These are phyloP conservation scores for Clarireedia monteithiana DNA, from an alignment of 2,329 filamentous ascomycete species.

Conservation along the genomic window DNA sequence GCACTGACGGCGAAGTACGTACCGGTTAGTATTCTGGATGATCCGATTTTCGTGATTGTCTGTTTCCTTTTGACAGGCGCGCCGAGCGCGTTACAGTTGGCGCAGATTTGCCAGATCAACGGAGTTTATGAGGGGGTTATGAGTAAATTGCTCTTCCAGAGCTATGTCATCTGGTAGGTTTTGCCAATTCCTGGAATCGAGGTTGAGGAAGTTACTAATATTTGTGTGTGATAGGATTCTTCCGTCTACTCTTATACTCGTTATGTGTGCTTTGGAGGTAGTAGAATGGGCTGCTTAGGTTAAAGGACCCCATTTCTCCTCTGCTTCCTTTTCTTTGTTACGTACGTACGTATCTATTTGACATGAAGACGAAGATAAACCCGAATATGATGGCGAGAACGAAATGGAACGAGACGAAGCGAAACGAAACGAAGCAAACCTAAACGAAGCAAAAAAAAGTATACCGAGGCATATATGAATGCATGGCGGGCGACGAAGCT, in stretches of 20 bases:
- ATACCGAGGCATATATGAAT: too few relatives aligned
- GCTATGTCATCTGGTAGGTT: constrained; percentile 85
- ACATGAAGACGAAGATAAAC: background rate
- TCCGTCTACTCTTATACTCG: constrained; percentile 82
- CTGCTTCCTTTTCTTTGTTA: background rate
- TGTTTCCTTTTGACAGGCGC: constrained; percentile 94
- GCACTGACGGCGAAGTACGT: constrained; percentile 84
- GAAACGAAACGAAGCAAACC: too few relatives aligned
- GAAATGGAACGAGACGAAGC: too few relatives aligned
- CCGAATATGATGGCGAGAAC: too few relatives aligned
- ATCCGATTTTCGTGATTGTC: constrained; percentile 96
- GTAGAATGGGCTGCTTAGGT: constrained; percentile 69
- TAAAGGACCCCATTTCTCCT: background rate
- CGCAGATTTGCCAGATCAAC: constrained; percentile 98
- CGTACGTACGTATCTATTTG: background rate
- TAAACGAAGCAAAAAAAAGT: too few relatives aligned
- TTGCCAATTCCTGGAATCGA: background rate
- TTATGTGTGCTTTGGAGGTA: constrained; percentile 86
- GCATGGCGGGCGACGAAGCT: too few relatives aligned
- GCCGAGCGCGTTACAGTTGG: constrained; percentile 85
- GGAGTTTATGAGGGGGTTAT: constrained; percentile 92
- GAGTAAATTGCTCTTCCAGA: constrained; percentile 89
- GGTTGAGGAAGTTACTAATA: background rate
- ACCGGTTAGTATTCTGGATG: constrained; percentile 87
- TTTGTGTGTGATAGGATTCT: constrained; percentile 59